Evolutionary conservation across 192 early-diverging fungal species (phyloP).

Genomic region (Gaertneriomyces sp.): DNA sequence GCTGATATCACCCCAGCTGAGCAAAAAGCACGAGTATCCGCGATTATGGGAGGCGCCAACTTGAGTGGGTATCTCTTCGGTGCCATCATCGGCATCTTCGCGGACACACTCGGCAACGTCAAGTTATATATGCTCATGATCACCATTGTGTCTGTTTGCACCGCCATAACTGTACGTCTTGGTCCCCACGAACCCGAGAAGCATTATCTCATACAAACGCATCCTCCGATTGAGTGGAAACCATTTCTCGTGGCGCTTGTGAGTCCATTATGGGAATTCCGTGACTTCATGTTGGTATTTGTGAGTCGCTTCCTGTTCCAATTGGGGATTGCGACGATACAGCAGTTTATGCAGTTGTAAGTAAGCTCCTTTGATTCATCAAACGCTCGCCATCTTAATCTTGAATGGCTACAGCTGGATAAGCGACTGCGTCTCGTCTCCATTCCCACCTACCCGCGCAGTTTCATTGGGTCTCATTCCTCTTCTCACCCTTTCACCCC

Average conservation of each 20-base stretch:
- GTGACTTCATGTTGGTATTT: slow-evolving; percentile 47
- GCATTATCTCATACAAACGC: not conserved
- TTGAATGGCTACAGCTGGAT: slow-evolving; percentile 38
- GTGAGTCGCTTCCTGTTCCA: slow-evolving; percentile 44
- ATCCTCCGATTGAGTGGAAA: slow-evolving; percentile 31
- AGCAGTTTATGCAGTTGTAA: slow-evolving; percentile 49
- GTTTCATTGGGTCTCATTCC: slow-evolving; percentile 47
- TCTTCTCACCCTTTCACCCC: slow-evolving; percentile 34
- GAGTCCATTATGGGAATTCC: slow-evolving; percentile 29
- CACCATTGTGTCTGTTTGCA: slow-evolving; percentile 5
- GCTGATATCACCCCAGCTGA: slow-evolving; percentile 43
- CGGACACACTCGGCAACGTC: slow-evolving; percentile 22
- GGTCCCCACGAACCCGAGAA: slow-evolving; percentile 15
- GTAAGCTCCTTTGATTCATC: slow-evolving; percentile 4
- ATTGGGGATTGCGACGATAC: slow-evolving; percentile 45
- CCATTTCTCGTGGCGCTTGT: slow-evolving; percentile 29
- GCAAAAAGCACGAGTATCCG: slow-evolving; percentile 35
- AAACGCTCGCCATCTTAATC: not conserved
- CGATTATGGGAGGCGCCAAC: slow-evolving; percentile 42
- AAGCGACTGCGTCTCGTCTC: slow-evolving; percentile 34
- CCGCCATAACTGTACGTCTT: slow-evolving; percentile 8
- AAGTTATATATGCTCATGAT: slow-evolving; percentile 31
- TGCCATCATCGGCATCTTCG: slow-evolving; percentile 37
- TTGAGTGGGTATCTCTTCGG: slow-evolving; percentile 38
- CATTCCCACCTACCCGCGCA: slow-evolving; percentile 29